Evolutionary conservation across 1,139 yeast genomes (phyloP), one percentile per base, ranked within the genome.

Genomic region (Wickerhamiella pararugosa): DNA sequence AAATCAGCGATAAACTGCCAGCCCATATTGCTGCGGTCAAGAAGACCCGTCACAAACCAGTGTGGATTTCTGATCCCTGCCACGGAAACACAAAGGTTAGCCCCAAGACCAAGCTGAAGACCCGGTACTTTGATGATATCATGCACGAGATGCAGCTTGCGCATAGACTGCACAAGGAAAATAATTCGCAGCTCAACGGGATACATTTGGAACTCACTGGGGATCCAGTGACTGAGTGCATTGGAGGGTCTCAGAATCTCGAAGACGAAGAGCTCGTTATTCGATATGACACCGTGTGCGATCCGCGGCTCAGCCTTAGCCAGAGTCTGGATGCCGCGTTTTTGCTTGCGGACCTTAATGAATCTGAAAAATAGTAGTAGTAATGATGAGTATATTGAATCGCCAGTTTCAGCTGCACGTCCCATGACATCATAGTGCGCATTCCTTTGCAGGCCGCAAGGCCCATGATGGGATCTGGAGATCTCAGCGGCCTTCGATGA

Each of bases 131-230:
- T 46, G 66, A 63, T 45, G 69, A 65, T 41, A 65, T 65, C 37
- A 57, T 65, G 45, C 46, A 58, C 21, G 70, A 65, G 51, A 56
- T 66, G 37, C 49, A 57, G 21, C 54, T 52, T 34, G 65, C 69
- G 2, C 52, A 66, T 27, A 51, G 53, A 37, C 55, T 66, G 29
- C 70, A 66, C 51, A 51, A 49, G 41, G 60, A 53, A 15, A 52
- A 57, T 42, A 57, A 51, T 38, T 57, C 60, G 38, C 45, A 47
- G 41, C 57, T 65, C 41, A 62, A 65, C 41, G 70, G 70, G 15
- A 60, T 66, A 7, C 70, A 65, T 47, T 51, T 65, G 36, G 70
- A 65, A 46, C 55, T 65, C 41, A 65, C 70, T 5, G 70, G 70
- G 7, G 70, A 65, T 43, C 58, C 63, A 4, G 69, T 65, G 31